phyloP scores from a whole-genome alignment of 1,284 basidiomycete genomes.

The Porogramme epimiltina region DNA sequence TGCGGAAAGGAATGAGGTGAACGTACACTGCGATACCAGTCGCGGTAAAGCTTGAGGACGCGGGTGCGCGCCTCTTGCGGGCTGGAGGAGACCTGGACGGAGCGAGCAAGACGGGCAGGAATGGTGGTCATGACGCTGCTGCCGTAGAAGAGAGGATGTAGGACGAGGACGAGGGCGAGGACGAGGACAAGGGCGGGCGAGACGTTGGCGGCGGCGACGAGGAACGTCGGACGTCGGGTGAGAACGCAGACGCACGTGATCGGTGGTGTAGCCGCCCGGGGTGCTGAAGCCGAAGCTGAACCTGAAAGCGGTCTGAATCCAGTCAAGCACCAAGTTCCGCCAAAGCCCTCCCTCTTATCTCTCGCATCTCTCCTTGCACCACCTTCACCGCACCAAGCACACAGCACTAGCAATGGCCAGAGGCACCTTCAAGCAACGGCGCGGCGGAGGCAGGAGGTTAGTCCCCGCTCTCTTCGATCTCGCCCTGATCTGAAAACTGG shows the following conservation, averaged over 20 bases:
- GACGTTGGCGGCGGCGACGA: slow-evolving; percentile 4
- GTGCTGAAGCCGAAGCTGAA: too few relatives aligned
- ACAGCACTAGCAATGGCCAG: slow-evolving; percentile 22
- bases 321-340: too few relatives aligned
- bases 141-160: slow-evolving; percentile 10
- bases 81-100: slow-evolving; percentile 60
- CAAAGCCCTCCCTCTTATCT: slow-evolving; percentile 3
- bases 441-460: slow-evolving; percentile 74
- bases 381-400: background rate
- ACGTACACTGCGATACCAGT: slow-evolving; percentile 89
- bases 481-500: background rate
- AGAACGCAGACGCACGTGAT: too few relatives aligned
- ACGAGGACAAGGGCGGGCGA: background rate
- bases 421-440: slow-evolving; percentile 80
- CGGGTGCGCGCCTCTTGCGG: slow-evolving; percentile 73
- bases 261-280: too few relatives aligned
- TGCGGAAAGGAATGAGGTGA: background rate
- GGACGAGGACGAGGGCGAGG: slow-evolving; percentile 2
- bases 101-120: slow-evolving; percentile 84
- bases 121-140: slow-evolving; percentile 77
- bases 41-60: slow-evolving; percentile 83
- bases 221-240: background rate
- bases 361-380: background rate
- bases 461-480: slow-evolving; percentile 7
- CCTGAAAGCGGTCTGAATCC: too few relatives aligned